Evolutionary conservation across 2,329 filamentous ascomycete species (phyloP).

Genomic region (Chrysosporium queenslandicum): DNA sequence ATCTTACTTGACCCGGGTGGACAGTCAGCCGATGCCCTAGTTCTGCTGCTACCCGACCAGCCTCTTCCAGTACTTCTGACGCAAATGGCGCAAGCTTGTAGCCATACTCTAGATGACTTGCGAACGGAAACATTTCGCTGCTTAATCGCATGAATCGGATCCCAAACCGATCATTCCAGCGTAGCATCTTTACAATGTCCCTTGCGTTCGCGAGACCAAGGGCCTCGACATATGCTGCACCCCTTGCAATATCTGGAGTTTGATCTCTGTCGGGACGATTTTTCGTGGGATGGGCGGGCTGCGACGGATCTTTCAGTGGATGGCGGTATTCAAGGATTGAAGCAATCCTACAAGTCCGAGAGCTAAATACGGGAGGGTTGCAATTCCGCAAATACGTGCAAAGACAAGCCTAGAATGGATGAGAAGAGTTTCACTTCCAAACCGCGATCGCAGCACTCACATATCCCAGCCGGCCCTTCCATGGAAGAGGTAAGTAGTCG

Average conservation of each 20-base stretch:
- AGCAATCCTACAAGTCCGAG: slow-evolving; percentile 79
- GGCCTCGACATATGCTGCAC: slow-evolving; percentile 62
- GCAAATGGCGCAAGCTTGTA: slow-evolving; percentile 81
- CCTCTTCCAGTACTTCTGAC: slow-evolving; percentile 62
- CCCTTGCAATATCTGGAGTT: slow-evolving; percentile 55
- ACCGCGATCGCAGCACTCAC: slow-evolving; percentile 41
- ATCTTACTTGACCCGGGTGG: slow-evolving; percentile 64
- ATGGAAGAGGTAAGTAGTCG: slow-evolving; percentile 71
- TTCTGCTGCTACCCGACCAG: slow-evolving; percentile 64
- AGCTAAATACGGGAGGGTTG: slow-evolving; percentile 78
- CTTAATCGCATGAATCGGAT: slow-evolving; percentile 89
- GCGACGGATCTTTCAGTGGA: slow-evolving; percentile 62
- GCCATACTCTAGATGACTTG: slow-evolving; percentile 75
- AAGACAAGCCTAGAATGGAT: slow-evolving; percentile 57
- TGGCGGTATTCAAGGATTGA: slow-evolving; percentile 85
- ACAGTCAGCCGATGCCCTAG: slow-evolving; percentile 78
- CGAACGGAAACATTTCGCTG: slow-evolving; percentile 95
- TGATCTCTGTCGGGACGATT: slow-evolving; percentile 71
- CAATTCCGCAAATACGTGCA: slow-evolving; percentile 81
- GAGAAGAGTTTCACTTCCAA: not conserved
- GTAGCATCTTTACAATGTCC: slow-evolving; percentile 74
- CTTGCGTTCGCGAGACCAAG: slow-evolving; percentile 68
- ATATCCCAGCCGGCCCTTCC: slow-evolving; percentile 83
- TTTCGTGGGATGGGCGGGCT: slow-evolving; percentile 71
- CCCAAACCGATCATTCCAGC: slow-evolving; percentile 84